These are phyloP conservation scores for Debaryomyces tyrocola DNA, from an alignment of 805 yeast genomes.

Conservation along the genomic window DNA sequence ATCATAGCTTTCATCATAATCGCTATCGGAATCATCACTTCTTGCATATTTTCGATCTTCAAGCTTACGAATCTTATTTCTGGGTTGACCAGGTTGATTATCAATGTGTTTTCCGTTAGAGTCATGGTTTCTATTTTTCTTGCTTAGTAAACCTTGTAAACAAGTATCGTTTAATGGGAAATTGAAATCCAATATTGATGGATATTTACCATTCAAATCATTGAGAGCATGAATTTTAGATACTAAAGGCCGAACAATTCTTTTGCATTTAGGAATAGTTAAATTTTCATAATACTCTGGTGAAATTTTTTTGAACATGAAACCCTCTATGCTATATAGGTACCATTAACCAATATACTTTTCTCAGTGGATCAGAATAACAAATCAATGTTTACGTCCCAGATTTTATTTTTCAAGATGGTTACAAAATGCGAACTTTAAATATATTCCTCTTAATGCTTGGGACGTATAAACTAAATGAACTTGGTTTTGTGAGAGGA, in stretches of 20 bases:
- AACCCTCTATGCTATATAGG: not conserved
- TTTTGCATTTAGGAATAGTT: conserved; percentile 26
- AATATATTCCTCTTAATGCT: too few relatives aligned
- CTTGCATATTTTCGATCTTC: not conserved
- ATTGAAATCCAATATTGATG: conserved; percentile 17
- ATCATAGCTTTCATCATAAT: not conserved
- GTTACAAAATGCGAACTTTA: not conserved
- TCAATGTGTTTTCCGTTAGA: not conserved
- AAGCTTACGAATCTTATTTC: not conserved
- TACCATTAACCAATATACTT: not conserved
- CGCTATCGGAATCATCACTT: not conserved
- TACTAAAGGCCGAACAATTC: conserved; percentile 36
- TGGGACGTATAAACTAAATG: too few relatives aligned
- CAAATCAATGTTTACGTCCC: not conserved
- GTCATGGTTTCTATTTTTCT: too few relatives aligned
- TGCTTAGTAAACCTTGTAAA: too few relatives aligned
- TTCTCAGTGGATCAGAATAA: not conserved
- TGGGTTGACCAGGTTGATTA: not conserved
- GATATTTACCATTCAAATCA: conserved; percentile 26
- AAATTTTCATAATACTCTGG: conserved; percentile 5
- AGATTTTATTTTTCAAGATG: not conserved
- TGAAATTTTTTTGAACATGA: conserved; percentile 1
- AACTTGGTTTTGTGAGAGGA: too few relatives aligned
- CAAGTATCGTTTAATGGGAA: not conserved
- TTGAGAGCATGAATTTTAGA: conserved; percentile 36